These are phyloP conservation scores for Manihot esculenta DNA, from an alignment of 441 rosid species.

Conservation along the genomic window DNA sequence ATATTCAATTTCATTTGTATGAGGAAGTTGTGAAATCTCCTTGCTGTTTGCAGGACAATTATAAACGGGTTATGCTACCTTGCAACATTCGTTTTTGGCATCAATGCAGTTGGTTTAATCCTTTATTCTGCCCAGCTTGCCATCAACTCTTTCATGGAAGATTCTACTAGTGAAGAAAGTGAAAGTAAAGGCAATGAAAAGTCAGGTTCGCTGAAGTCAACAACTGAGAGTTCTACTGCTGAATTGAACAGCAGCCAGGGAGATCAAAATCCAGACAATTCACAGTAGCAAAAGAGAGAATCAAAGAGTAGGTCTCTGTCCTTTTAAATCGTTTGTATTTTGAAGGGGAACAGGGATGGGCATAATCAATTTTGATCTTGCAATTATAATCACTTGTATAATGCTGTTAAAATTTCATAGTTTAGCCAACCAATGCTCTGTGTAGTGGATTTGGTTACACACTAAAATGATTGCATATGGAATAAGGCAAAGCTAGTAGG, in stretches of 20 bases:
- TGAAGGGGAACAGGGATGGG: background rate
- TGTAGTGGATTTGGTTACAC: no score
- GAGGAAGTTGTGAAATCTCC: conserved; percentile 2
- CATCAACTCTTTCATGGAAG: conserved; percentile 52
- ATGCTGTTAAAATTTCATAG: background rate
- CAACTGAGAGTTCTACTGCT: conserved; percentile 26
- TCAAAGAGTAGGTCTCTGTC: conserved; percentile 17
- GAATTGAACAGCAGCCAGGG: conserved; percentile 37
- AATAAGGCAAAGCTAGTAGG: no score
- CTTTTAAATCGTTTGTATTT: conserved; percentile 18
- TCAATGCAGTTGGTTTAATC: conserved; percentile 71
- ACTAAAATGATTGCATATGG: no score
- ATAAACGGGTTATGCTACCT: conserved; percentile 86
- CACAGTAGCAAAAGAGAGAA: conserved; percentile 27
- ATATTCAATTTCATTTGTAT: conserved; percentile 1
- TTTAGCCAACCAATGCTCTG: no score
- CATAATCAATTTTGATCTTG: conserved; percentile 1
- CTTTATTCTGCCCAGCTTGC: conserved; percentile 79
- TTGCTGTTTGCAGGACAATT: conserved; percentile 55
- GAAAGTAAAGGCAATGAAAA: conserved; percentile 34
- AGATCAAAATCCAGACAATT: conserved; percentile 47
- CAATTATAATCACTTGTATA: background rate
- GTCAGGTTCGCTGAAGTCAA: conserved; percentile 22
- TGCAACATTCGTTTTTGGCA: conserved; percentile 80
- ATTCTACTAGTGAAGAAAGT: conserved; percentile 29